phyloP scores from a whole-genome alignment of 1,284 basidiomycete species.

The Flammula alnicola region DNA sequence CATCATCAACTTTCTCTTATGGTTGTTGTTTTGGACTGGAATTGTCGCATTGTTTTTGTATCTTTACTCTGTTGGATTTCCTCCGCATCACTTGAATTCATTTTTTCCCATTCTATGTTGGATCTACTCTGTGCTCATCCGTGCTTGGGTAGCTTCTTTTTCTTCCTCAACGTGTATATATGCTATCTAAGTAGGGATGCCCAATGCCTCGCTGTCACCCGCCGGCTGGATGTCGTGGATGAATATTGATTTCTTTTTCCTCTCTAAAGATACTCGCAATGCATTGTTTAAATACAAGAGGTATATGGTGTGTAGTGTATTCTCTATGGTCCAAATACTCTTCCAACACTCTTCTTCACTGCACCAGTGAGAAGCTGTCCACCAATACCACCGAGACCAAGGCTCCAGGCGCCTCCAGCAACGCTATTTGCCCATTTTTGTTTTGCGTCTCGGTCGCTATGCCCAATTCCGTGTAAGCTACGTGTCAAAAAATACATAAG shows the following conservation, averaged over 20 bases:
- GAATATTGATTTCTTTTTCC: conserved; percentile 19
- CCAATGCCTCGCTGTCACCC: conserved; percentile 15
- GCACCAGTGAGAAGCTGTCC: conserved; percentile 80
- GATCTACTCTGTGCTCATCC: conserved; percentile 9
- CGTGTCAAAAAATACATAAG: too few species aligned
- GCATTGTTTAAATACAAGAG: too few species aligned
- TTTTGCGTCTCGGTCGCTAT: conserved; percentile 89
- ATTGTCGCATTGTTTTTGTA: conserved; percentile 26
- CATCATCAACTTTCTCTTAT: conserved; percentile 13
- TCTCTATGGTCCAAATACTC: conserved; percentile 26
- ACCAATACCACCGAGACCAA: conserved; percentile 72
- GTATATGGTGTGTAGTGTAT: too few species aligned
- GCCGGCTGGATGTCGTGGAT: conserved; percentile 25
- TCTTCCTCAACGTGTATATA: conserved; percentile 18
- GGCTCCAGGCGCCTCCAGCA: conserved; percentile 66
- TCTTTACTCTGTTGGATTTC: conserved; percentile 18
- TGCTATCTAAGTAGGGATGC: conserved; percentile 25
- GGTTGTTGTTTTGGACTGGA: conserved; percentile 25
- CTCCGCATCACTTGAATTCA: conserved; percentile 14
- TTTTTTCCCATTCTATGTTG: conserved; percentile 12
- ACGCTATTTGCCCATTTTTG: conserved; percentile 79
- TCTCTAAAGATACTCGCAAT: too few species aligned
- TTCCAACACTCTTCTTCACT: conserved; percentile 81
- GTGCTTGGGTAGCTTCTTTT: conserved; percentile 4
- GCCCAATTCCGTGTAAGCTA: conserved; percentile 2